phyloP scores from a whole-genome alignment of 106 monocot genomes.

The Dendrobium chrysotoxum region DNA sequence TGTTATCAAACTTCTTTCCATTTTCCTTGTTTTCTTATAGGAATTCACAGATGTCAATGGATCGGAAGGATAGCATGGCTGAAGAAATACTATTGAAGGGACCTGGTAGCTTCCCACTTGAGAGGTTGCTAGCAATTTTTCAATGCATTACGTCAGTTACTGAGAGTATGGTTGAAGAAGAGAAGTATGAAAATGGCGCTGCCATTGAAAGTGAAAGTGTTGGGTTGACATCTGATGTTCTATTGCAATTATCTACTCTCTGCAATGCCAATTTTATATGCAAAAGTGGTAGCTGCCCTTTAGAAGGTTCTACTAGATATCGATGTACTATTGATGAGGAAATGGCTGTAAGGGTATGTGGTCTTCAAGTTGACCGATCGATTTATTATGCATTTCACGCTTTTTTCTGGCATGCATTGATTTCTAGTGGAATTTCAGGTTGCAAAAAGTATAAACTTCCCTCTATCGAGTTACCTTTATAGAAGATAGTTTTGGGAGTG shows the following conservation, averaged over 20 bases:
- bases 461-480: constrained; percentile 74
- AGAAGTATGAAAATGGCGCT: constrained; percentile 14
- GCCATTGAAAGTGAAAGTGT: constrained; percentile 12
- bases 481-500: constrained; percentile 38
- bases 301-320: constrained; percentile 86
- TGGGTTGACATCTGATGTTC: constrained; percentile 71
- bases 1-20: neutral
- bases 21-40: constrained; percentile 22
- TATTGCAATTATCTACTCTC: constrained; percentile 81
- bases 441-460: constrained; percentile 82
- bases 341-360: constrained; percentile 67
- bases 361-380: neutral
- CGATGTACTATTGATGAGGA: constrained; percentile 74
- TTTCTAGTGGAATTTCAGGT: constrained; percentile 37
- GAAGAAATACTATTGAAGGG: constrained; percentile 79
- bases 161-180: constrained; percentile 36
- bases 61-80: constrained; percentile 44
- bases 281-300: constrained; percentile 66
- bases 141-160: constrained; percentile 78
- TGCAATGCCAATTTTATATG: constrained; percentile 84
- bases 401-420: constrained; percentile 1
- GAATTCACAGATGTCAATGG: constrained; percentile 54
- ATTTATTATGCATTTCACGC: neutral
- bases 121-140: constrained; percentile 87
- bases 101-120: constrained; percentile 88